Conservation (phyloP, 2,329 filamentous ascomycete species). For the Fusarium chuoi region DNA sequence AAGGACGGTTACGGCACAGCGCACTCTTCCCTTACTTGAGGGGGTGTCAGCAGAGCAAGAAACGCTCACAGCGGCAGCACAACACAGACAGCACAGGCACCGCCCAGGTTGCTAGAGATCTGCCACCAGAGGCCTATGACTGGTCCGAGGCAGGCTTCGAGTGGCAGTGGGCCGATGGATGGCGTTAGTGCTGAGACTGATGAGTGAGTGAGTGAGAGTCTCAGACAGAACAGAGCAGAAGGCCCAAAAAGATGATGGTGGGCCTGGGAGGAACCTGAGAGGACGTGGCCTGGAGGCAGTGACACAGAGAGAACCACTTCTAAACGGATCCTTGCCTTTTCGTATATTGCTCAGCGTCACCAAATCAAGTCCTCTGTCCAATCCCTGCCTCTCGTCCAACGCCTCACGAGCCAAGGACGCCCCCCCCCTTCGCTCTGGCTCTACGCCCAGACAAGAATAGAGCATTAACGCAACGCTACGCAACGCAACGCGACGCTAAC, state of each 20-base stretch:
- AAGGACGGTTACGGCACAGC: constrained; percentile 32
- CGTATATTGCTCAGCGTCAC: constrained; percentile 63
- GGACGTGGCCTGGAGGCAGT: constrained; percentile 40
- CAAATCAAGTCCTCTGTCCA: constrained; percentile 41
- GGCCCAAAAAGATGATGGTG: constrained; percentile 37
- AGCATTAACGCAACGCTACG: constrained; percentile 19
- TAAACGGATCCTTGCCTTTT: constrained; percentile 57
- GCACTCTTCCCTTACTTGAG: constrained; percentile 4
- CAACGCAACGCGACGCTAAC: constrained; percentile 27
- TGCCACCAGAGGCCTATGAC: constrained; percentile 33
- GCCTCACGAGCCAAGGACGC: constrained; percentile 45
- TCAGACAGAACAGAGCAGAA: constrained; percentile 7
- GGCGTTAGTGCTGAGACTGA: constrained; percentile 46
- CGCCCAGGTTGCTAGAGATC: constrained; percentile 36
- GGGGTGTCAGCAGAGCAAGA: constrained; percentile 45
- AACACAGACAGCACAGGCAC: constrained; percentile 36
- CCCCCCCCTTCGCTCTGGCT: constrained; percentile 31
- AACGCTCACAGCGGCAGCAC: neutral
- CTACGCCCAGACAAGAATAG: constrained; percentile 56
- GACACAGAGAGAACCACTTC: constrained; percentile 53
- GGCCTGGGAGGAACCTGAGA: constrained; percentile 27
- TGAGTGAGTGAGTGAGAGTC: neutral
- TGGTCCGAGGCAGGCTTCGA: constrained; percentile 28
- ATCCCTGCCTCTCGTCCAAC: constrained; percentile 48
- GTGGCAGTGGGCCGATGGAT: constrained; percentile 45